Evolutionary conservation across 805 yeast species (phyloP).

Genomic region (Saccharomycopsis capsularis): DNA sequence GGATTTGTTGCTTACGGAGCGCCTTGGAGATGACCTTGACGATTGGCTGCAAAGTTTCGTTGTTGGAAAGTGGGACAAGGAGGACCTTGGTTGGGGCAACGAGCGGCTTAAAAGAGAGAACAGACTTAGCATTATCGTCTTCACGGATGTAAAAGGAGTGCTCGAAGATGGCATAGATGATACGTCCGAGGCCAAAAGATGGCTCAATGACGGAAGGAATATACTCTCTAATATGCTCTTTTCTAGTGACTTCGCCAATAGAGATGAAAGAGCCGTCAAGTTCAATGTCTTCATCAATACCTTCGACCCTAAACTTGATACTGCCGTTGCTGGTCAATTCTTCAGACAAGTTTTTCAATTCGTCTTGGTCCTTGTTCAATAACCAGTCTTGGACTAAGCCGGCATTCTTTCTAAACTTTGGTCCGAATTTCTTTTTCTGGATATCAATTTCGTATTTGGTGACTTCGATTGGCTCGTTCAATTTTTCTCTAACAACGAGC

Average conservation of each 20-base stretch:
- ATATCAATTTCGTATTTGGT: conserved; percentile 80
- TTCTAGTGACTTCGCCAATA: conserved; percentile 70
- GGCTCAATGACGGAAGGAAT: conserved; percentile 98
- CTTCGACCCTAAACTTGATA: conserved; percentile 62
- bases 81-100: conserved; percentile 98
- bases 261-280: conserved; percentile 64
- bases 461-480: conserved; percentile 76
- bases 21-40: conserved; percentile 59
- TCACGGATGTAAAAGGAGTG: conserved; percentile 95
- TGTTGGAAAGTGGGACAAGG: conserved; percentile 86
- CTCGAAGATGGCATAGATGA: conserved; percentile 86
- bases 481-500: conserved; percentile 85
- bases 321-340: conserved; percentile 58
- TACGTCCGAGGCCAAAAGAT: conserved; percentile 98
- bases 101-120: conserved; percentile 84
- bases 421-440: conserved; percentile 95
- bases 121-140: conserved; percentile 82
- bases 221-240: conserved; percentile 89
- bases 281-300: conserved; percentile 53
- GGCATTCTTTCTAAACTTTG: conserved; percentile 95
- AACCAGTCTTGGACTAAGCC: conserved; percentile 84
- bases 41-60: conserved; percentile 71
- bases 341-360: conserved; percentile 66
- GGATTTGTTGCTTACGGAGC: conserved; percentile 75
- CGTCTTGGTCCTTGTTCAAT: conserved; percentile 69